These are phyloP conservation scores for Lagenaria siceraria DNA, from an alignment of 306 rosid genomes.

Conservation along the genomic window DNA sequence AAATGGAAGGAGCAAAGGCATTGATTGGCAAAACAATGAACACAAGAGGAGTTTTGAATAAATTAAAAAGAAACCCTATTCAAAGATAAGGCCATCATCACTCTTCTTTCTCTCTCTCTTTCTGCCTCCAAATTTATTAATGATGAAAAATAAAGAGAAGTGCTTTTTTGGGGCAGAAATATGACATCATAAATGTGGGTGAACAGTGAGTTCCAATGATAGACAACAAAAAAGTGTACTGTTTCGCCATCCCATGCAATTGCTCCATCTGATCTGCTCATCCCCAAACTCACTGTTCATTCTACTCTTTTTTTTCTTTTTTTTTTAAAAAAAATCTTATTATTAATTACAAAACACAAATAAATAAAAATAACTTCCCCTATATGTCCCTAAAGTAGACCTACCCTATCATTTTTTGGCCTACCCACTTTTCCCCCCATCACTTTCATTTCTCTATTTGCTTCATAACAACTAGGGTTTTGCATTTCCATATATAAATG, in stretches of 20 bases:
- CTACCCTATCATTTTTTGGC: neutral
- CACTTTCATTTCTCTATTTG: neutral
- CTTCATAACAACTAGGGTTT: neutral
- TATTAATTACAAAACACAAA: neutral
- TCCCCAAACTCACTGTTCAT: slow-evolving; percentile 6
- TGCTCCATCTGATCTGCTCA: neutral
- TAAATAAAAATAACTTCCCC: neutral
- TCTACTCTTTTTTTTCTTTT: neutral
- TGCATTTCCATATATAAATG: no score
- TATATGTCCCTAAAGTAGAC: neutral
- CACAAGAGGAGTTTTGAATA: neutral
- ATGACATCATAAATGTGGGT: slow-evolving; percentile 22
- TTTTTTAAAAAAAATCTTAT: no score
- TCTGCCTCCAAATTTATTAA: neutral
- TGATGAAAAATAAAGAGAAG: neutral
- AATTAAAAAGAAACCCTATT: neutral
- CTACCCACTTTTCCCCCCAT: neutral
- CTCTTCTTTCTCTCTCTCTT: neutral
- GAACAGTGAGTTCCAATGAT: slow-evolving; percentile 64
- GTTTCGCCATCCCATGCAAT: slow-evolving; percentile 26
- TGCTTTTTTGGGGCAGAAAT: neutral
- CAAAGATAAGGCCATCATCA: neutral
- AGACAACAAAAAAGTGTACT: neutral
- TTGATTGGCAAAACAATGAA: neutral
- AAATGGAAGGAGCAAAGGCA: neutral